phyloP scores from a whole-genome alignment of 352 stramenopile genomes.

The Phytophthora vignae region DNA sequence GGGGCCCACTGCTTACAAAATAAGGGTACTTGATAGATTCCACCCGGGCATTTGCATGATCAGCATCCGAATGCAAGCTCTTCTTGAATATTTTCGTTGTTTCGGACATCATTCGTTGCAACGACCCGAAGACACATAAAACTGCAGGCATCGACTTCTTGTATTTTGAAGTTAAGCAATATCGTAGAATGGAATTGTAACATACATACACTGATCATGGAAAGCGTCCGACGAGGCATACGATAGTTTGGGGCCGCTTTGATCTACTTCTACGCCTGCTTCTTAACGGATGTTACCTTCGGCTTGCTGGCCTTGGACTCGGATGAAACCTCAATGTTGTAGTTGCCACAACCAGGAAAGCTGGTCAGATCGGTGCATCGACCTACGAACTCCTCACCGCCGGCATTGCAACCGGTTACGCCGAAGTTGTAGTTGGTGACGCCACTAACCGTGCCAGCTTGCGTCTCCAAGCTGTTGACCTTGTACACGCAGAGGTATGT shows the following conservation, averaged over 20 bases:
- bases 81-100: neutral
- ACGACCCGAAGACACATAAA: too few relatives aligned
- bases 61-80: too few relatives aligned
- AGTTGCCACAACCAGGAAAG: constrained; percentile 25
- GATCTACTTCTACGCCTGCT: constrained; percentile 20
- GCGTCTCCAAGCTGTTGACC: constrained; percentile 36
- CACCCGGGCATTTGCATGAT: too few relatives aligned
- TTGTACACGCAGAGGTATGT: constrained; percentile 43
- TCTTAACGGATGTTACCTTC: constrained; percentile 42
- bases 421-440: constrained; percentile 55
- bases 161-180: too few relatives aligned
- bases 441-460: constrained; percentile 8
- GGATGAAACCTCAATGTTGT: constrained; percentile 41
- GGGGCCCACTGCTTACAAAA: too few relatives aligned
- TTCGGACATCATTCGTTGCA: neutral
- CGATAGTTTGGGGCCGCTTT: neutral
- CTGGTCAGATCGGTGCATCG: constrained; percentile 41
- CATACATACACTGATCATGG: too few relatives aligned
- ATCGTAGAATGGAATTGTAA: too few relatives aligned
- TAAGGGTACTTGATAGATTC: too few relatives aligned
- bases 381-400: constrained; percentile 36
- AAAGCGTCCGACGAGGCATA: too few relatives aligned
- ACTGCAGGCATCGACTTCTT: too few relatives aligned
- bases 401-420: constrained; percentile 45
- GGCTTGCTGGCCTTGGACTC: constrained; percentile 39